Base-by-base conservation (phyloP, 352 stramenopile species). In the Pilasporangium apinafurcum region DNA sequence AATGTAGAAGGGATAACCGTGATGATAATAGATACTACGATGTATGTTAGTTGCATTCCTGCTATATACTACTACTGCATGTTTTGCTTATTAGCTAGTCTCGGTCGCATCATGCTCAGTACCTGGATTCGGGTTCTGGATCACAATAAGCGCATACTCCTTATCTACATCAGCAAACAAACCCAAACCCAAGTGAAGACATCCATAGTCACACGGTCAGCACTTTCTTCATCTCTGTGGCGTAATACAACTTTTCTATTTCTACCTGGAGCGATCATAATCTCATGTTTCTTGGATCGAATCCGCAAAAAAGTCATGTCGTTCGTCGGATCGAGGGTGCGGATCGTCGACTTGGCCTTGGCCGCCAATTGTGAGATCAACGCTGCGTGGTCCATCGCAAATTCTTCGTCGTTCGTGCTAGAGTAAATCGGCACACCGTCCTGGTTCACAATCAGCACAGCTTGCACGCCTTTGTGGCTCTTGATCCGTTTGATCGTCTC, bases 401-500 rank as follows among this genome's bases (percentile, higher is more conserved):
- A 92, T 58, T 95, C 79, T 48, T 96, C 87, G 49, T 91, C 75
- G 50, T 56, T 96, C 13, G 93, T 84, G 60, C 85, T 96, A 37
- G 84, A 95, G 48, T 93, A 91, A 53, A 97, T 96, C 35, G 87
- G 85, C 38, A 96, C 84, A 28, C 87, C 89, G 36, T 97, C 84
- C 49, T 95, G 73, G 68, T 96, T 96, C 39, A 97, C 77, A 57
- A 98, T 97, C 21, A 97, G 68, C 31, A 98, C 86, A 12, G 80
- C 83, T 52, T 96, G 73, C 25, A 97, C 90, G 54, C 90, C 89
- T 56, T 96, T 95, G 75, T 98, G 92, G 37, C 82, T 95, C 50
- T 92, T 86, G 51, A 98, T 92, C 51, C 92, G 86, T 59, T 91
- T 92, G 49, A 98, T 88, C 14, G 86, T 98, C 60, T 97, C 89